Base-by-base conservation (phyloP, 768 basidiomycete genomes). In the Lyophyllum atratum region DNA sequence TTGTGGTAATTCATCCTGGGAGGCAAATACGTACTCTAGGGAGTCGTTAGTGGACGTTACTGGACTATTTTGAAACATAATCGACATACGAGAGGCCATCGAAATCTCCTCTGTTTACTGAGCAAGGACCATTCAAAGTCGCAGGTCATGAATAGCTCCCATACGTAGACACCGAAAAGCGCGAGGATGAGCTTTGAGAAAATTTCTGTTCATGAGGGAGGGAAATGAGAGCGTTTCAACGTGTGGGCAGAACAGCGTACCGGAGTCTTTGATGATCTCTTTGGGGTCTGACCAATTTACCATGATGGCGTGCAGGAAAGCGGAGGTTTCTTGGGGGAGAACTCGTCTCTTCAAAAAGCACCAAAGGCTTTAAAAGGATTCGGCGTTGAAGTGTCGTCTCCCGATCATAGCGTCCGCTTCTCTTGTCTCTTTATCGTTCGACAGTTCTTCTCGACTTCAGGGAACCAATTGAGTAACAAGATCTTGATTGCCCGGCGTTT, bases 41-140 rank as follows among this genome's bases (percentile, higher is more conserved):
- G 57, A 52, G 37, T 49, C 3, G 11, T 21, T 37, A 21, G 29
- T 46, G 12, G 26, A 29, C 28, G 28, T 26, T 45, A 43, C 53
- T 26, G 22, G 43, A 42, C 24, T 45, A 48, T 49, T 28, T 6
- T 49, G 31, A n/a, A 28, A n/a, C 45, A 40, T 12, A 19, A 24
- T 31, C 37, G 21, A 79, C 85, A 57, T 67, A 89, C 88, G 70
- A 90, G 72, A 59, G 89, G 87, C 86, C 86, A 89, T 28, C 82
- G 79, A 60, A 88, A 83, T 63, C 73, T 79, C 44, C 87, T 81
- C 52, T 78, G 76, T n/a, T 80, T 66, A 26, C 76, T 79, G 40
- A 89, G 54, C 29, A 90, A 67, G 25, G 87, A 86, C 80, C 81
- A 82, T 63, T 91, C 89, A 59, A 91, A 90, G 58, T 79, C 78